phyloP scores from a whole-genome alignment of 192 early-diverging fungal species.

The Mortierella antarctica region DNA sequence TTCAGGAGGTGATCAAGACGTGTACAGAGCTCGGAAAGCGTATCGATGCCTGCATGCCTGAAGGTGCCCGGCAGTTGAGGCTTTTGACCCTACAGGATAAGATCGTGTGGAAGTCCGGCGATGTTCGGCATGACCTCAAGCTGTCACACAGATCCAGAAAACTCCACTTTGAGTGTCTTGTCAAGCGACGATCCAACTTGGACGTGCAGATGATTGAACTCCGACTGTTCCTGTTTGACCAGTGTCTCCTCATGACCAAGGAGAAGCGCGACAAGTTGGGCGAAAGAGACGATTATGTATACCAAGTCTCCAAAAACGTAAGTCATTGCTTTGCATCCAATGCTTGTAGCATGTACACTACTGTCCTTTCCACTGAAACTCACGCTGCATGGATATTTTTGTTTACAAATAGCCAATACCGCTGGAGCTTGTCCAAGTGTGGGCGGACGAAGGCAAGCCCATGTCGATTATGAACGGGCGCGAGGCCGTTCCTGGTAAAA shows the following conservation, averaged over 20 bases:
- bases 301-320: slow-evolving; percentile 54
- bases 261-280: slow-evolving; percentile 67
- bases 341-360: background rate
- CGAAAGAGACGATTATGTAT: slow-evolving; percentile 66
- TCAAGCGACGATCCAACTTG: slow-evolving; percentile 72
- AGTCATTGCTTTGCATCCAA: background rate
- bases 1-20: slow-evolving; percentile 76
- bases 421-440: slow-evolving; percentile 76
- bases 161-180: slow-evolving; percentile 80
- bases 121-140: slow-evolving; percentile 70
- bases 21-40: slow-evolving; percentile 77
- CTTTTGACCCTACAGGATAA: slow-evolving; percentile 37
- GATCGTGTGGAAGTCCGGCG: slow-evolving; percentile 38
- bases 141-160: slow-evolving; percentile 74
- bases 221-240: slow-evolving; percentile 89
- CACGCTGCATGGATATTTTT: background rate
- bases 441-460: slow-evolving; percentile 58
- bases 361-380: background rate
- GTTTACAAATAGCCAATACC: slow-evolving; percentile 76
- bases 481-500: slow-evolving; percentile 24
- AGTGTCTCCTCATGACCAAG: slow-evolving; percentile 83
- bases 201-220: slow-evolving; percentile 73
- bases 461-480: slow-evolving; percentile 14
- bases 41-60: slow-evolving; percentile 78
- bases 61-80: slow-evolving; percentile 38